Base-by-base conservation (phyloP, 2,329 filamentous ascomycete species). In the Dichotomopilus funicola region DNA sequence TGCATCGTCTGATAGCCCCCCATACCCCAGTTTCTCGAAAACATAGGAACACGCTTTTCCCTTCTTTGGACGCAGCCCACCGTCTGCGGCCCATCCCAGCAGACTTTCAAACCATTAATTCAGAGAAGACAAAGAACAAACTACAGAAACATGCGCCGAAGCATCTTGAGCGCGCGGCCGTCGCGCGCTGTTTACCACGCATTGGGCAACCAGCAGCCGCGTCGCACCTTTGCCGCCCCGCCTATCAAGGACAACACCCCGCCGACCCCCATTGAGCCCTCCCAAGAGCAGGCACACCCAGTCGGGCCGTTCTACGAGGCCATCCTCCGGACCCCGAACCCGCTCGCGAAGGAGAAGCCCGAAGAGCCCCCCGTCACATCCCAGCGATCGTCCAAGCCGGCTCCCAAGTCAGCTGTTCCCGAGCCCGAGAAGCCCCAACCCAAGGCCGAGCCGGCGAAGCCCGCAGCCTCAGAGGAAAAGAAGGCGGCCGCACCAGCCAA, bases 241-340 rank as follows among this genome's bases (percentile, higher is more conserved):
- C 42, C 62, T 35, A 66, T 56, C 49, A 63, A 68, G 58, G 63
- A 62, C 55, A 61, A 66, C 52, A 40, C 52, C 35, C 45, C 47
- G 31, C 53, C 53, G 9, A 51, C 53, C 11, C 53, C 53, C 36
- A 48, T 51, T 33, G 49, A 43, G 43, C 53, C 43, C 37, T 52
- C 49, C 33, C 43, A 49, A 38, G 65, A 73, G 54, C 76, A 78
- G 61, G 73, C 70, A n/a, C 69, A 71, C 12, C 80, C 81, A 0
- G 71, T 83, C 0, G 82, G 82, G 0, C 67, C 72, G 40, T 86
- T 82, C 70, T 86, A 86, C 68, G 75, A 82, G 60, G 68, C 72
- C n/a, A 75, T 85, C 31, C 72, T 85, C 45, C 71, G 73, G 49
- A 71, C 70, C 4, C 76, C 77, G 0, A 69, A 72, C 7, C 73